Evolutionary conservation across 2,329 filamentous ascomycete species (phyloP).

Genomic region (Claviceps fusiformis): DNA sequence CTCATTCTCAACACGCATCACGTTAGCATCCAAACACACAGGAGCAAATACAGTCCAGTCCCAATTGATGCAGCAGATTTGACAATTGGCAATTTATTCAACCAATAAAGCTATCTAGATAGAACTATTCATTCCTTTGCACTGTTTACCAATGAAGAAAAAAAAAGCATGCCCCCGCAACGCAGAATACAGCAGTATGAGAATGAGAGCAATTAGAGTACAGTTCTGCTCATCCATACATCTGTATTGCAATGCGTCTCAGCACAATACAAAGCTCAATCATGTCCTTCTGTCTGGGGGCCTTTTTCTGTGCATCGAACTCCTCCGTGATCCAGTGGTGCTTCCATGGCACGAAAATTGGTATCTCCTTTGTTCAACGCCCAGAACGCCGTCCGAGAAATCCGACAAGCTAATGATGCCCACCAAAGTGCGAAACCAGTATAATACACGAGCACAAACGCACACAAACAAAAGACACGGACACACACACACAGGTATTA

Average conservation of each 20-base stretch:
- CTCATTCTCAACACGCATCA: background rate
- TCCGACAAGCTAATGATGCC: slow-evolving; percentile 15
- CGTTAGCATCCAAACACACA: background rate
- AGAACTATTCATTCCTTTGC: slow-evolving; percentile 1
- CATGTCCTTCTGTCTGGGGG: slow-evolving; percentile 9
- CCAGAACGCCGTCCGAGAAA: slow-evolving; percentile 20
- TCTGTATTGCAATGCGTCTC: background rate
- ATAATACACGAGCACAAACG: slow-evolving; percentile 17
- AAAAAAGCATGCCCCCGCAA: background rate
- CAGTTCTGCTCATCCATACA: background rate
- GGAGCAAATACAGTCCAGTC: background rate
- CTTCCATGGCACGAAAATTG: slow-evolving; percentile 17
- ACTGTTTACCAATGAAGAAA: background rate
- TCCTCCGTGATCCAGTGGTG: slow-evolving; percentile 9
- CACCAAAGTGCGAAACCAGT: slow-evolving; percentile 21
- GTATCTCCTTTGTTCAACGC: slow-evolving; percentile 18
- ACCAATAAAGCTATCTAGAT: slow-evolving; percentile 3
- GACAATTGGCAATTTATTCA: background rate
- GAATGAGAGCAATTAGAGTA: background rate
- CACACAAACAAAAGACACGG: background rate
- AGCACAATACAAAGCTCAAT: background rate
- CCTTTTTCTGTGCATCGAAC: background rate
- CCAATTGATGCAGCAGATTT: background rate
- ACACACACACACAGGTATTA: background rate
- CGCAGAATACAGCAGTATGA: background rate